Evolutionary conservation across 2,329 filamentous ascomycete species (phyloP), one percentile per base, ranked within the genome.

Genomic region (Sclerotinia sclerotiorum): DNA sequence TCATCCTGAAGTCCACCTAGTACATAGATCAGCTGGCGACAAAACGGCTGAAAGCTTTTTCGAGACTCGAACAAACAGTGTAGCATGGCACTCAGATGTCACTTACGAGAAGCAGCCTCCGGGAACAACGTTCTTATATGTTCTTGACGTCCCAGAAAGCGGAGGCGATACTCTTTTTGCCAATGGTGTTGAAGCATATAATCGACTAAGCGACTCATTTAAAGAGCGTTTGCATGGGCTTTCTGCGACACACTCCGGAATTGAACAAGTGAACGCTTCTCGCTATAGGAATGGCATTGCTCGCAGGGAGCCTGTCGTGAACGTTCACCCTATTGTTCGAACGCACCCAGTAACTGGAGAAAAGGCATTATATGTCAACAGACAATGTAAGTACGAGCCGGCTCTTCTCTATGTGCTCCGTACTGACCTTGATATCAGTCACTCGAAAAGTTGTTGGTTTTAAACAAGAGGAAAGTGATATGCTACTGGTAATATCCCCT

Each of bases 61-160:
- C 72, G 80, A 84, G 67, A 86, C 87, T 58, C 85, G 90, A 29
- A 94, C 91, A 4, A 94, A 89, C 79, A 91, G 89, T 0, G 88
- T 96, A 1, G 92, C 92, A 10, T 97, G 93, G 93, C 93, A 97
- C 80, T 91, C 89, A 0, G 93, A 97, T 73, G 89, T 97, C 1
- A 91, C 90, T 0, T 97, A 96, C 77, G 94, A 97, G 81, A 82
- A 86, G 73, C 93, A 97, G 80, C 93, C 94, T 1, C 93, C 94
- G 0, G 92, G 93, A 42, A 97, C 93, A 0, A 97, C 94, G 0
- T 96, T 97, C 80, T 80, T 97, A 48, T 97, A 96, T 77, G 84
- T 93, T 62, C 85, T 97, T n/a, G 93, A 97, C 76, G 89, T 87
- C 56, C 93, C 93, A 1, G 83, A 86, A 51, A 89, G 87, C 0